phyloP scores from a whole-genome alignment of 225 moss, liverwort and hornwort genomes.

The Bryum argenteum region DNA sequence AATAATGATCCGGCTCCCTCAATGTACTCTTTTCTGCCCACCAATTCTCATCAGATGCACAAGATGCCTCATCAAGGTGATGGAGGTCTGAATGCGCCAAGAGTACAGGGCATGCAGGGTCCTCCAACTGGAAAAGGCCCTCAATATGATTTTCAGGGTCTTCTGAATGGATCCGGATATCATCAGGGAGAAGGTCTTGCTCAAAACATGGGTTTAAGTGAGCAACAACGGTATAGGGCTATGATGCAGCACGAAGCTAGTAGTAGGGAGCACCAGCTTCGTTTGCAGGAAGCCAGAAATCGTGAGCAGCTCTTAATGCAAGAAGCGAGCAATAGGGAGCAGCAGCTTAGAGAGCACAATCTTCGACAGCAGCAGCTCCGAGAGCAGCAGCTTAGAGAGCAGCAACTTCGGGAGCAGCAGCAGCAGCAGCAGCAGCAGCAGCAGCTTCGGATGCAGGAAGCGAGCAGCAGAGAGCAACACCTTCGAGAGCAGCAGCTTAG shows the following conservation, averaged over 20 bases:
- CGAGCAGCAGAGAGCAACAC: conserved; percentile 25
- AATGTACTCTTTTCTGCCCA: conserved; percentile 88
- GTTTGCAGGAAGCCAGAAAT: conserved; percentile 56
- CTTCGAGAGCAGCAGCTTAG: conserved; percentile 37
- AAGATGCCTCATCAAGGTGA: conserved; percentile 68
- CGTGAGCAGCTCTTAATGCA: conserved; percentile 45
- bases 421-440: conserved; percentile 47
- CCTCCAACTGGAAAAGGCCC: conserved; percentile 64
- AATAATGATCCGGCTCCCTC: conserved; percentile 68
- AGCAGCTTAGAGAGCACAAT: conserved; percentile 43
- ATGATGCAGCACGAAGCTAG: conserved; percentile 59
- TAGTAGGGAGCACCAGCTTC: conserved; percentile 45
- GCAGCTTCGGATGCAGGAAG: conserved; percentile 29
- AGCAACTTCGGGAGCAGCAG: conserved; percentile 40
- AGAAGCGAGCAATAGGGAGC: conserved; percentile 43
- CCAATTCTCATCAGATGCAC: conserved; percentile 64
- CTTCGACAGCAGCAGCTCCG: conserved; percentile 43
- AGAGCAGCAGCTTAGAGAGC: conserved; percentile 33
- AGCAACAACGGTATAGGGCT: conserved; percentile 63
- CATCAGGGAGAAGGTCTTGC: conserved; percentile 44
- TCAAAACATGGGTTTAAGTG: conserved; percentile 54
- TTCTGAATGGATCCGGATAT: conserved; percentile 76
- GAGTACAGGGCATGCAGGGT: conserved; percentile 44
- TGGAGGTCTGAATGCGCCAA: conserved; percentile 52
- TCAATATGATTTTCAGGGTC: conserved; percentile 79